Evolutionary conservation across 805 yeast genomes (phyloP).

Genomic region (Schizosaccharomyces japonicus): DNA sequence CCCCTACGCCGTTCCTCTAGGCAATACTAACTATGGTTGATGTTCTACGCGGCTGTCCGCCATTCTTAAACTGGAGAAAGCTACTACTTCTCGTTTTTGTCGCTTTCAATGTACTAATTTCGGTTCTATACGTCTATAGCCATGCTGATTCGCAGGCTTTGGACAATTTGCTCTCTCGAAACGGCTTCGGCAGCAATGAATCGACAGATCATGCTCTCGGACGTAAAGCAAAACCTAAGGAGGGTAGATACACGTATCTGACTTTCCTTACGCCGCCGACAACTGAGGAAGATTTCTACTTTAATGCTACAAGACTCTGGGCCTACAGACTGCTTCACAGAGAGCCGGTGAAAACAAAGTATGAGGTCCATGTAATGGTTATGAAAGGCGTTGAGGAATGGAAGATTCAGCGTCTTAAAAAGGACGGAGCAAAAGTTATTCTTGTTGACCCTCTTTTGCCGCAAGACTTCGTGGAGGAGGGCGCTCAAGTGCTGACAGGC

Average conservation of each 20-base stretch:
- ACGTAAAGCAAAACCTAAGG: too few relatives aligned
- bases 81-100: too few relatives aligned
- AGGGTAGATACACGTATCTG: background rate
- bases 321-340: background rate
- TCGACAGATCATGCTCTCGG: too few relatives aligned
- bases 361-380: background rate
- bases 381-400: conserved; percentile 5
- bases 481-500: conserved; percentile 15
- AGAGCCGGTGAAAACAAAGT: background rate
- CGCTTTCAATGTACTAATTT: too few relatives aligned
- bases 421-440: background rate
- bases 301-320: background rate
- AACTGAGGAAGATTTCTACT: conserved; percentile 6
- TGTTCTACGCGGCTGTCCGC: too few relatives aligned
- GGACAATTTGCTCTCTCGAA: too few relatives aligned
- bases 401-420: background rate
- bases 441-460: background rate
- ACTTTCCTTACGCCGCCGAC: background rate
- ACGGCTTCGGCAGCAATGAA: too few relatives aligned
- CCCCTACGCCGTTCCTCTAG: too few relatives aligned
- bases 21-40: too few relatives aligned
- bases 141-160: too few relatives aligned
- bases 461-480: background rate
- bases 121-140: too few relatives aligned
- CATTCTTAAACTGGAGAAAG: too few relatives aligned